phyloP scores from a whole-genome alignment of 2,329 filamentous ascomycete genomes.

The Samsoniella hepiali region DNA sequence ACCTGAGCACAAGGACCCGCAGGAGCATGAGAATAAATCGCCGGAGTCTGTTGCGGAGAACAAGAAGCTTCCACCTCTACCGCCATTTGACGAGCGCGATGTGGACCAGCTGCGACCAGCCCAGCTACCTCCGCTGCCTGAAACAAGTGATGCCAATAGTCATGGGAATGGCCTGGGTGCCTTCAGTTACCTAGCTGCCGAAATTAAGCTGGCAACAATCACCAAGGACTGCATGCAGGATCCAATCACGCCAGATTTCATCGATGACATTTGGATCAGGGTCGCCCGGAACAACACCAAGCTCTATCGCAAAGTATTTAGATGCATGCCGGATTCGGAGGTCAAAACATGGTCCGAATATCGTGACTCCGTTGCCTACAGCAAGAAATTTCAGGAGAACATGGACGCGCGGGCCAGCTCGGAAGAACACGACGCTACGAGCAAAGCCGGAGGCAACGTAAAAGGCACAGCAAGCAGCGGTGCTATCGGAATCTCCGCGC shows the following conservation, averaged over 20 bases:
- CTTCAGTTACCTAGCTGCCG: constrained; percentile 56
- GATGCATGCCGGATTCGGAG: constrained; percentile 94
- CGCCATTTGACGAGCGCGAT: constrained; percentile 55
- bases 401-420: constrained; percentile 52
- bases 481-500: constrained; percentile 42
- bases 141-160: constrained; percentile 76
- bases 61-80: constrained; percentile 56
- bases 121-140: constrained; percentile 67
- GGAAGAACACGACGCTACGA: constrained; percentile 50
- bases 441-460: constrained; percentile 31
- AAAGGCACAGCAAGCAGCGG: constrained; percentile 28
- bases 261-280: constrained; percentile 81
- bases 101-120: constrained; percentile 67
- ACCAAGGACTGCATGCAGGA: constrained; percentile 94
- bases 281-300: constrained; percentile 94
- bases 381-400: constrained; percentile 69
- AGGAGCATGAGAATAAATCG: constrained; percentile 24
- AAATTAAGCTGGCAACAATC: constrained; percentile 70
- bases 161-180: constrained; percentile 61
- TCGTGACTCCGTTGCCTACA: constrained; percentile 76
- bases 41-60: constrained; percentile 37
- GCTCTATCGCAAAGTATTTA: constrained; percentile 88
- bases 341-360: constrained; percentile 93
- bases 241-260: constrained; percentile 77
- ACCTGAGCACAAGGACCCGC: constrained; percentile 20